A percentile compares a stretch with the other conserved stretches of the same genome.
phyloP scores from a whole-genome alignment of 441 rosid species.

The Eutrema salsugineum region DNA sequence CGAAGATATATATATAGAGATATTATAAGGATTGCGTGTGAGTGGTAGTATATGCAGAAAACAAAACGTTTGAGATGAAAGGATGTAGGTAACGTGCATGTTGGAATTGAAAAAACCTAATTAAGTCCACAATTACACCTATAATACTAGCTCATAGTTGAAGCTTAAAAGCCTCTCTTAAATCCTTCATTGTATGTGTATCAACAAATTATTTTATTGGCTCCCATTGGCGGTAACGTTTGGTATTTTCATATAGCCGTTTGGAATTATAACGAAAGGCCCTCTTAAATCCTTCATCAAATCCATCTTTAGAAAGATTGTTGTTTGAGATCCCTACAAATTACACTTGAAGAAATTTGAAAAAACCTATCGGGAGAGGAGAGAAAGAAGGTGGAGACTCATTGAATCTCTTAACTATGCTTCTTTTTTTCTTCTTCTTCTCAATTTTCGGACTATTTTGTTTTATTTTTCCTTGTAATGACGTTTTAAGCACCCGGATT shows the following conservation, averaged over 20 bases:
- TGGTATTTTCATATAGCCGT: neutral
- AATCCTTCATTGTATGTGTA: neutral
- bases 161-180: neutral
- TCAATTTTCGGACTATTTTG: no score
- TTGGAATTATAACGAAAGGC: neutral
- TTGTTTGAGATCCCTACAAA: no score
- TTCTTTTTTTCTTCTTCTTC: no score
- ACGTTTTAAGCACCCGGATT: neutral
- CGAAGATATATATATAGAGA: neutral
- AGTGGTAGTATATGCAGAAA: neutral
- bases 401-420: no score
- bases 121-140: no score
- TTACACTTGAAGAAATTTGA: no score
- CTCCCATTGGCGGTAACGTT: neutral
- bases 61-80: neutral
- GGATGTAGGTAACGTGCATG: neutral
- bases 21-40: neutral
- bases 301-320: no score
- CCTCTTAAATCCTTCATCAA: no score
- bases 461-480: constrained; percentile 27
- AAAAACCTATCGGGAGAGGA: no score
- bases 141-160: neutral
- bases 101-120: no score
- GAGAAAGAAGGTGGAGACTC: no score
- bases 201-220: no score